Percentiles rank a stretch among this genome's conserved stretches.
phyloP scores from a whole-genome alignment of 2,329 filamentous ascomycete genomes.

The Fusarium abutilonis region DNA sequence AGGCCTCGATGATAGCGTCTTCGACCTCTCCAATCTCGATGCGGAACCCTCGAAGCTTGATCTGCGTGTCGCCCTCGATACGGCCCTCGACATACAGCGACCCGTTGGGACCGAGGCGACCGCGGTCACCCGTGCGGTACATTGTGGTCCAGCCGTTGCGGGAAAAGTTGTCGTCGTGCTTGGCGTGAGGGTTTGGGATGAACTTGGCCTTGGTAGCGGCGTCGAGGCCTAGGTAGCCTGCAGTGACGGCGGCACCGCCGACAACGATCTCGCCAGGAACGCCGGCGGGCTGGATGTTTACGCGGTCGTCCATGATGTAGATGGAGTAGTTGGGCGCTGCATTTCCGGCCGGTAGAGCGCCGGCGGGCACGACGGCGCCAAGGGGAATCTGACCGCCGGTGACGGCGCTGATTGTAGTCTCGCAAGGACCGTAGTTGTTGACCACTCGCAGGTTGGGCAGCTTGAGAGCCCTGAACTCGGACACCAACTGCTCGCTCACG shows the following conservation, averaged over 20 bases:
- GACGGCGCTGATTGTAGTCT: not conserved
- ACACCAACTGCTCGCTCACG: not conserved
- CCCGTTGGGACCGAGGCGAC: not conserved
- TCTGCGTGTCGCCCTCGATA: not conserved
- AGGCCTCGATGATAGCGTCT: not conserved
- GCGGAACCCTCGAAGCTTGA: slow-evolving; percentile 8
- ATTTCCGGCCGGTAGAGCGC: not conserved
- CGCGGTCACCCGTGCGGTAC: not conserved
- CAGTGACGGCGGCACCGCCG: not conserved
- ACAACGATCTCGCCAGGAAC: not conserved
- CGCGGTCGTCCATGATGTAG: not conserved
- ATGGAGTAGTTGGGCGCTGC: not conserved
- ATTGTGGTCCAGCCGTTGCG: not conserved
- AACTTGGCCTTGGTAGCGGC: not conserved
- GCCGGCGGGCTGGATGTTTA: not conserved
- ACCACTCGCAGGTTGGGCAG: not conserved
- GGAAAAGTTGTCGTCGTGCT: not conserved
- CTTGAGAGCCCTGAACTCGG: not conserved
- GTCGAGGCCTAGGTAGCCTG: not conserved
- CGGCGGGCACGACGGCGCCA: not conserved
- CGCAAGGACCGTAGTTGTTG: not conserved
- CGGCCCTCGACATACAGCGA: not conserved
- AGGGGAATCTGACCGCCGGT: not conserved
- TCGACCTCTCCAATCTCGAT: slow-evolving; percentile 4
- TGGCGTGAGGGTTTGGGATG: not conserved